Evolutionary conservation across 352 stramenopile genomes (phyloP).

Genomic region (Globisporangium lucens): DNA sequence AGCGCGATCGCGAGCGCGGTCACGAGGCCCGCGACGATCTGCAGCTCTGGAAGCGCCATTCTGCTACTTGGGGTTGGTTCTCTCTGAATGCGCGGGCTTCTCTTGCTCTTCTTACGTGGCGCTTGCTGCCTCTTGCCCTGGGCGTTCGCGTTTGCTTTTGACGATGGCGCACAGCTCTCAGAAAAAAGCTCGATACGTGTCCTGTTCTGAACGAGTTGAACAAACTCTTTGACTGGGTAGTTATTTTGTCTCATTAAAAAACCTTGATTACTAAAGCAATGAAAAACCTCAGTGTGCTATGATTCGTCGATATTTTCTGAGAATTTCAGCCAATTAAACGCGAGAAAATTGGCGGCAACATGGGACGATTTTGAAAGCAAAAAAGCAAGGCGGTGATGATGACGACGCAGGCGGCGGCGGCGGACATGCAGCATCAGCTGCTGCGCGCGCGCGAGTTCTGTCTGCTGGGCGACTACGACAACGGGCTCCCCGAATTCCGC

Average conservation of each 20-base stretch:
- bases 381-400: not conserved
- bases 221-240: not conserved
- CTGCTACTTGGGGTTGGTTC: conserved; percentile 4
- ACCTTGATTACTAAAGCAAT: not conserved
- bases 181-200: not conserved
- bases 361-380: conserved; percentile 5
- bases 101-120: not conserved
- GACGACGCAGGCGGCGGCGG: not conserved
- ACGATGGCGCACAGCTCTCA: not conserved
- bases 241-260: not conserved
- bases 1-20: conserved; percentile 56
- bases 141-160: not conserved
- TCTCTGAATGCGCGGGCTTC: not conserved
- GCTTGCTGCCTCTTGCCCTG: not conserved
- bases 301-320: not conserved
- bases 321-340: not conserved
- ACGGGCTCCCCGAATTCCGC: conserved; percentile 40
- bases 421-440: conserved; percentile 25
- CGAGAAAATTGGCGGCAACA: conserved; percentile 1
- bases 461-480: conserved; percentile 60
- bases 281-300: not conserved
- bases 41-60: conserved; percentile 62
- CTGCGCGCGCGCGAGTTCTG: conserved; percentile 60
- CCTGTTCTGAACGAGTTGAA: not conserved
- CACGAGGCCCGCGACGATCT: conserved; percentile 67